Base-by-base conservation (phyloP, 169 alveolate genomes). In the Babesia ovis region DNA sequence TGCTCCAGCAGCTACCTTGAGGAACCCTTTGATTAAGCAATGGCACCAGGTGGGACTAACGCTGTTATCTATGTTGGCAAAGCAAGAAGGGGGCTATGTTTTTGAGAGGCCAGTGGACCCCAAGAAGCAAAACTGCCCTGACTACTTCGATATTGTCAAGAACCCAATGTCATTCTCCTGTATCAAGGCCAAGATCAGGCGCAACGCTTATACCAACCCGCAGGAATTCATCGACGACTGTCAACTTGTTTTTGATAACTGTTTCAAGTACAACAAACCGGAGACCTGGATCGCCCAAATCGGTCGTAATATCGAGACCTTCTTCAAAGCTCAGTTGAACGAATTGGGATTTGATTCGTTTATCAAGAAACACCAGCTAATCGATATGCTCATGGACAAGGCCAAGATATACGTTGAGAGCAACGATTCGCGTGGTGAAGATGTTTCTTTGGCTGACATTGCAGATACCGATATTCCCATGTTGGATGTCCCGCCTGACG, bases 71-170 rank as follows among this genome's bases (percentile, higher is more conserved):
- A 81, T 75, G 43, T 68, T 91, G 74, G 77, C 88, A 43, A 91
- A 90, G 62, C 93, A 91, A 68, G 95, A 91, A 50, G 97, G 97
- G 0, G 96, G 95, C 23, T 93, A 93, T 84, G 93, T 93, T 16
- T 93, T 93, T 54, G 97, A 93, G 66, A 86, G 77, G 66, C 95
- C 95, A 22, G 97, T 93, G 14, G 97, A 93, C 73, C 87, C 94
- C 9, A 93, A 93, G 73, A 91, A 89, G 55, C 94, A 91, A 69
- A 91, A 91, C 62, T 92, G 95, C 55, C 96, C 97, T 4, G 97
- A 92, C 70, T 93, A 93, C 72, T 93, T 93, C 77, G 95, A 92
- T 75, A 91, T 93, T 37, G 85, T 93, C 37, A 90, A 84, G 46
- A 86, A 88, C 55, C 97, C 97, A 3, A 93, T 93, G 95, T 93